These are phyloP conservation scores for Cytospora paraplurivora DNA, from an alignment of 2,329 filamentous ascomycete species.

Conservation along the genomic window DNA sequence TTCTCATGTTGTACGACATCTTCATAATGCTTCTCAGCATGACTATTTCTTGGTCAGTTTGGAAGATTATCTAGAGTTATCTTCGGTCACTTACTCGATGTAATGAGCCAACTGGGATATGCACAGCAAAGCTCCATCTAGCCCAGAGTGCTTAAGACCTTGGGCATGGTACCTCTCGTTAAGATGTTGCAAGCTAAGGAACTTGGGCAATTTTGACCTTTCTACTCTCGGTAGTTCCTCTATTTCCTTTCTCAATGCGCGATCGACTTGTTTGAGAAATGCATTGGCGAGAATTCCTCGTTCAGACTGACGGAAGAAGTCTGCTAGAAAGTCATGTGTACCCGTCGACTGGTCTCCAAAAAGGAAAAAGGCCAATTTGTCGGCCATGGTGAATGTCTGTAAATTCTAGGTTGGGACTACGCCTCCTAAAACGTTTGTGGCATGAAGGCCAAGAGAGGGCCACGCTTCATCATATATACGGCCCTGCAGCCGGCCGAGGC, in stretches of 20 bases:
- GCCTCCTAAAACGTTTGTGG: slow-evolving; percentile 18
- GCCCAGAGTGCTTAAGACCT: slow-evolving; percentile 57
- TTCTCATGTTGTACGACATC: slow-evolving; percentile 53
- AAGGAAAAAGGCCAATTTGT: slow-evolving; percentile 59
- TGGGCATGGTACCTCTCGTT: slow-evolving; percentile 65
- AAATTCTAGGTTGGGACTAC: slow-evolving; percentile 30
- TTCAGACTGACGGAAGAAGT: slow-evolving; percentile 50
- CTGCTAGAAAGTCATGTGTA: slow-evolving; percentile 63
- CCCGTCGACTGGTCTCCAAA: slow-evolving; percentile 74
- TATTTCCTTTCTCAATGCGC: slow-evolving; percentile 62
- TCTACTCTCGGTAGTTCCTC: slow-evolving; percentile 58
- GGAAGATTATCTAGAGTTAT: not conserved
- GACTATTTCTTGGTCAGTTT: slow-evolving; percentile 38
- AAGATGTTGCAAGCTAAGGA: slow-evolving; percentile 64
- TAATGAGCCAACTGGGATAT: slow-evolving; percentile 69
- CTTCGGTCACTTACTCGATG: slow-evolving; percentile 57
- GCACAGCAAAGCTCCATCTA: slow-evolving; percentile 67
- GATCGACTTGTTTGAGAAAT: slow-evolving; percentile 61
- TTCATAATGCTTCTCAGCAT: slow-evolving; percentile 56
- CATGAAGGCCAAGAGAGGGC: slow-evolving; percentile 9
- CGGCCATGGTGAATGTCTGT: slow-evolving; percentile 44
- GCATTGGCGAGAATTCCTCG: slow-evolving; percentile 58
- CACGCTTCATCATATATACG: slow-evolving; percentile 23
- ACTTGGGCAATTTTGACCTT: slow-evolving; percentile 60
- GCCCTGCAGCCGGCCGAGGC: slow-evolving; percentile 6